Evolutionary conservation across 768 basidiomycete genomes (phyloP), one percentile per base, ranked within the genome.

Genomic region (Russula sp.): DNA sequence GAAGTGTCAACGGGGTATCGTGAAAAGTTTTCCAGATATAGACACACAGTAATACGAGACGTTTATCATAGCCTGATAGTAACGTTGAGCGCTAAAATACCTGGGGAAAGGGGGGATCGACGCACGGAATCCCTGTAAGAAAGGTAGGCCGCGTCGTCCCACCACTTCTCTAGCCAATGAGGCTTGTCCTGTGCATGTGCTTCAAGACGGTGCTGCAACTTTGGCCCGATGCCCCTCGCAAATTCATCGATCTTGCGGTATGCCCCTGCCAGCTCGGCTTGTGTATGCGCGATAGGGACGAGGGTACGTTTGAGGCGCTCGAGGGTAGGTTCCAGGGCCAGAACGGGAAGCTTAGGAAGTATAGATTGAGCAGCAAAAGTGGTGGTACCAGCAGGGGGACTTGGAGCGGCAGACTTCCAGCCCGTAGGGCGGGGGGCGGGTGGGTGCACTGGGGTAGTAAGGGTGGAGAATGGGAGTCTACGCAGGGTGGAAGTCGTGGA

Each of bases 161-260:
- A 98, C 93, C 95, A 97, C 60, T 90, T 83, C 67, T 92, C 90
- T 29, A 98, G 77, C 94, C 94, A 98, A 68, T 92, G 88, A 41
- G 78, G 77, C 22, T 75, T 75, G 62, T 81, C 78, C 29, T 74
- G 75, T 18, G 82, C 78, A 47, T 83, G 78, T 45, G 79, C 71
- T 64, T 85, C 73, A 59, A 97, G 74, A 34, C 86, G 73, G 48
- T 76, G 70, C 64, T 96, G 93, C 36, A 96, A 78, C 69, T 79
- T 73, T 5, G 72, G 78, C 4, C 69, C 71, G 49, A 77, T 77
- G 1, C 69, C 65, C 3, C 59, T 63, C 9, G 73, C 83, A 65
- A 93, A 90, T 3, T 79, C 75, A 63, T 90, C 83, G 65, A 98
- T 89, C 70, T 85, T 86, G 64, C 73, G 70, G 52, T 78, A 76